These are phyloP conservation scores for Aspergillus tamarii DNA, from an alignment of 2,329 filamentous ascomycete genomes.

Conservation along the genomic window DNA sequence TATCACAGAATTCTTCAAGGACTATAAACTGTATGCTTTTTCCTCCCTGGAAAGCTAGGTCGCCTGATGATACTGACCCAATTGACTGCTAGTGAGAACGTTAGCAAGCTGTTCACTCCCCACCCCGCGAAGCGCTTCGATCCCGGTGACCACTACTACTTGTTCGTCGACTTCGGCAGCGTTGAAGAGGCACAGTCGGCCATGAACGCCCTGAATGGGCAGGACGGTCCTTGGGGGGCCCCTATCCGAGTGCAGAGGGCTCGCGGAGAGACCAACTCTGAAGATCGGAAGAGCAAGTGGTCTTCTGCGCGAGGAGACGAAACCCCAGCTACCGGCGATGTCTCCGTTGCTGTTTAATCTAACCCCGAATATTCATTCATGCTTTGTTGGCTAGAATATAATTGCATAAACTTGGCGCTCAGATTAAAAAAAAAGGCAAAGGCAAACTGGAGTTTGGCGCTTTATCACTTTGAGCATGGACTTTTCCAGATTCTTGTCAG, in stretches of 20 bases:
- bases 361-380: conserved; percentile 3
- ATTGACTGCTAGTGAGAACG: conserved; percentile 40
- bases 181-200: conserved; percentile 58
- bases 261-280: conserved; percentile 38
- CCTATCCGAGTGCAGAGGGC: conserved; percentile 45
- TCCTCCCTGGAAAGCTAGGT: not conserved
- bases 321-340: conserved; percentile 9
- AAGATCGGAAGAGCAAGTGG: conserved; percentile 31
- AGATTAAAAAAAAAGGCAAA: conserved; percentile 6
- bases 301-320: conserved; percentile 17
- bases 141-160: conserved; percentile 63
- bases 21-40: conserved; percentile 44
- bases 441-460: conserved; percentile 5
- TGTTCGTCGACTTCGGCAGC: conserved; percentile 66
- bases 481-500: not conserved
- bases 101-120: conserved; percentile 61
- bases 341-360: conserved; percentile 10
- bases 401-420: conserved; percentile 3
- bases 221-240: conserved; percentile 44
- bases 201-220: conserved; percentile 48
- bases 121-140: conserved; percentile 58
- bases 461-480: not conserved
- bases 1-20: conserved; percentile 50
- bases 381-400: conserved; percentile 1
- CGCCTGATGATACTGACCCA: conserved; percentile 5